Evolutionary conservation across 352 stramenopile genomes (phyloP).

Genomic region (Pythium utonaiense): DNA sequence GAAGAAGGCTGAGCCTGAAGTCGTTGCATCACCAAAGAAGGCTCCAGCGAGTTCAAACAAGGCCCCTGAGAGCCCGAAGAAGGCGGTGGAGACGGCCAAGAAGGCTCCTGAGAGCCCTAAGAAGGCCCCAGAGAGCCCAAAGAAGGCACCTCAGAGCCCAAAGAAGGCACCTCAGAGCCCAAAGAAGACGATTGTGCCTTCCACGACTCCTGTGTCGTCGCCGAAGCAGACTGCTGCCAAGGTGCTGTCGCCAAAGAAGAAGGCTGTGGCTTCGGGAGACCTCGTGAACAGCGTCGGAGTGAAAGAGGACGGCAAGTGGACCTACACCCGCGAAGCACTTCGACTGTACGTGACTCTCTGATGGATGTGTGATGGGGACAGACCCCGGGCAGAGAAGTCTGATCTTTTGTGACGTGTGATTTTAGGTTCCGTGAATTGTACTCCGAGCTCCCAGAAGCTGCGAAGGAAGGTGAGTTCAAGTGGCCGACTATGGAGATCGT

Average conservation of each 20-base stretch:
- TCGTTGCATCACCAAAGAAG: slow-evolving; percentile 11
- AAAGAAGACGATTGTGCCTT: slow-evolving; percentile 17
- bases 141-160: slow-evolving; percentile 7
- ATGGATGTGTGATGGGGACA: background rate
- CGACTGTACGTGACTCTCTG: slow-evolving; percentile 13
- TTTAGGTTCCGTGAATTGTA: slow-evolving; percentile 32
- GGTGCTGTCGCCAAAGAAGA: slow-evolving; percentile 18
- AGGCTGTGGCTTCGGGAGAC: background rate
- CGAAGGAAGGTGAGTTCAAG: slow-evolving; percentile 17
- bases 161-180: slow-evolving; percentile 4
- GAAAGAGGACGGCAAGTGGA: slow-evolving; percentile 29
- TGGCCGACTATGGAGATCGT: slow-evolving; percentile 39
- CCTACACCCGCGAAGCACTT: slow-evolving; percentile 28
- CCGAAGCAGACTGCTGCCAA: slow-evolving; percentile 11
- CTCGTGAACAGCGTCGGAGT: slow-evolving; percentile 14
- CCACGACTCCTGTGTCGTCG: slow-evolving; percentile 10
- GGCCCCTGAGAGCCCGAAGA: background rate
- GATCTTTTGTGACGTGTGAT: background rate
- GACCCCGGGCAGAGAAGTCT: no score
- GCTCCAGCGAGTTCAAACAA: background rate
- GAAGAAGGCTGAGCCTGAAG: slow-evolving; percentile 14
- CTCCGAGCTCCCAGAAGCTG: slow-evolving; percentile 22
- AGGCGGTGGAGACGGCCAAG: background rate
- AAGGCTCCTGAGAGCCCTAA: background rate
- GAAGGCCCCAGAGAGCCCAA: background rate